A percentile compares a stretch with the other conserved stretches of the same genome.
Conservation (phyloP, 306 rosid genomes). For the Ammopiptanthus mongolicus region DNA sequence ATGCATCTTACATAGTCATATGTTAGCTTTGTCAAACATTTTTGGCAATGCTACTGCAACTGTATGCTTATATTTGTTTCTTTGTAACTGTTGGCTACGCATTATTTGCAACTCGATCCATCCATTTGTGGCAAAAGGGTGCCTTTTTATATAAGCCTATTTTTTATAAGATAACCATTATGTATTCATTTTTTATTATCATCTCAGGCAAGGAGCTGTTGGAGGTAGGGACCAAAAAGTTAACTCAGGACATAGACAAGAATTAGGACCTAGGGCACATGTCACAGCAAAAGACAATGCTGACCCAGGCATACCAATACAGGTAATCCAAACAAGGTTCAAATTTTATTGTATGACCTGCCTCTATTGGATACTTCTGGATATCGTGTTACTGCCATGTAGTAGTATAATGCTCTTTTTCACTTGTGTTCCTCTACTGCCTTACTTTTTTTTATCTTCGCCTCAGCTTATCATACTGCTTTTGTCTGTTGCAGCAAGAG, state of each 20-base stretch:
- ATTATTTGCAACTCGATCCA: constrained; percentile 9
- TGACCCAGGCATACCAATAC: constrained; percentile 27
- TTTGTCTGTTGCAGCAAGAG: constrained; percentile 48
- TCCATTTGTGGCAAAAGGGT: neutral
- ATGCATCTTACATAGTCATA: neutral
- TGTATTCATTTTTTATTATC: neutral
- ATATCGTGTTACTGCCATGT: neutral
- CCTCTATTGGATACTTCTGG: neutral
- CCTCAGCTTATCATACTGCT: constrained; percentile 17
- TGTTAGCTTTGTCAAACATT: neutral
- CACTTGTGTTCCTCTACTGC: neutral
- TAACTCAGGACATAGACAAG: constrained; percentile 49
- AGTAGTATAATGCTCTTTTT: neutral
- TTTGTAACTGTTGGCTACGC: neutral
- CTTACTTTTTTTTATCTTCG: neutral
- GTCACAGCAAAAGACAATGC: constrained; percentile 31
- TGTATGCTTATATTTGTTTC: constrained; percentile 3
- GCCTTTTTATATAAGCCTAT: constrained; percentile 4
- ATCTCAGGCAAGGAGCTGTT: constrained; percentile 50
- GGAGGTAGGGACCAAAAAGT: constrained; percentile 47
- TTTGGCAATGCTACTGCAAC: neutral
- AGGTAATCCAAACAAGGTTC: constrained; percentile 39
- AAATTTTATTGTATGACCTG: neutral
- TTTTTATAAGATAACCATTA: neutral
- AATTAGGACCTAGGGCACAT: constrained; percentile 30